These are phyloP conservation scores for Backusella sp. DNA, from an alignment of 192 early-diverging fungal genomes.

Conservation along the genomic window DNA sequence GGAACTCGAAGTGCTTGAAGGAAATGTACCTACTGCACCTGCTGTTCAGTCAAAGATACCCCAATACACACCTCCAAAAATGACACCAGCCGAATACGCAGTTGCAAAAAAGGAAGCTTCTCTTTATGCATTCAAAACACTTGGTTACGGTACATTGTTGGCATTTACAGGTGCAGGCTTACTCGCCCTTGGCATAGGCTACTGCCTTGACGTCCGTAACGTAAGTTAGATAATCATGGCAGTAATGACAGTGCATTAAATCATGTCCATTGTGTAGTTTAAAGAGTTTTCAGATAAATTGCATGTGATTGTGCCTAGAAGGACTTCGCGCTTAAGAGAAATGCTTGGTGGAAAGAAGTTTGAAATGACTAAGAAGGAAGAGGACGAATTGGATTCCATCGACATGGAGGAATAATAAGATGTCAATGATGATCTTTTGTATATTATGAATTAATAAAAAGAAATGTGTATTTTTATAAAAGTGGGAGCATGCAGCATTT, in stretches of 20 bases:
- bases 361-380: slow-evolving; percentile 22
- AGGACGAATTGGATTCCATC: slow-evolving; percentile 19
- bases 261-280: slow-evolving; percentile 2
- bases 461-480: no score
- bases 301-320: slow-evolving; percentile 24
- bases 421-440: background rate
- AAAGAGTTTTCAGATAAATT: slow-evolving; percentile 34
- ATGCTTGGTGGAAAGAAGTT: slow-evolving; percentile 25
- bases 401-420: background rate
- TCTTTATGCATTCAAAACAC: slow-evolving; percentile 32
- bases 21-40: background rate
- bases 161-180: slow-evolving; percentile 25
- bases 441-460: no score
- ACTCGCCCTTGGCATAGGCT: slow-evolving; percentile 25
- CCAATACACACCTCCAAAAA: slow-evolving; percentile 25
- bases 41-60: background rate
- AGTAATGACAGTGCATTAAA: background rate
- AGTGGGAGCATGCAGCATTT: no score
- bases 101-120: slow-evolving; percentile 26
- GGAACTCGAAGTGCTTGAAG: background rate
- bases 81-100: slow-evolving; percentile 31
- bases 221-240: slow-evolving; percentile 19
- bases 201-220: slow-evolving; percentile 34
- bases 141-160: slow-evolving; percentile 35
- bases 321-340: slow-evolving; percentile 19